Evolutionary conservation across 1,284 basidiomycete genomes (phyloP).

Genomic region (Athelia psychrophila): DNA sequence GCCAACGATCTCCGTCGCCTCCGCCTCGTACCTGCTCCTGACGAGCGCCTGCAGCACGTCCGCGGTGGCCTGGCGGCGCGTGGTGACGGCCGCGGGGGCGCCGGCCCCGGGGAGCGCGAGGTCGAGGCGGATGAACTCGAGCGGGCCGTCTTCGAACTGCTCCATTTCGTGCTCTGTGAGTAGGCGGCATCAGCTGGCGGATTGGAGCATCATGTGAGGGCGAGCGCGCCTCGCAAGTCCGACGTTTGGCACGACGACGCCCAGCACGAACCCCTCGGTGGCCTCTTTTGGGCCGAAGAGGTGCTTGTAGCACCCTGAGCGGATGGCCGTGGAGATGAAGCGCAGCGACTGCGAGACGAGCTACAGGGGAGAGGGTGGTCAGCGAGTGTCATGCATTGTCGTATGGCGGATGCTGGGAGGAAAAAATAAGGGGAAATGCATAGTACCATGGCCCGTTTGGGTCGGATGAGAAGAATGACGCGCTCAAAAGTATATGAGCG

Average conservation of each 20-base stretch:
- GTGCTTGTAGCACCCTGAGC: slow-evolving; percentile 73
- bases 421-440: too few relatives aligned
- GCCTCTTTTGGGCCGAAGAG: slow-evolving; percentile 76
- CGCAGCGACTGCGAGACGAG: slow-evolving; percentile 90
- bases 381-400: too few relatives aligned
- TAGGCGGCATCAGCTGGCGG: neutral
- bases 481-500: slow-evolving; percentile 90
- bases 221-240: slow-evolving; percentile 58
- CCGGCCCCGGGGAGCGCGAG: slow-evolving; percentile 40
- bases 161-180: slow-evolving; percentile 81
- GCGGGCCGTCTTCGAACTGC: slow-evolving; percentile 96
- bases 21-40: slow-evolving; percentile 73
- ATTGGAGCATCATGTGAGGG: neutral
- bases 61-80: slow-evolving; percentile 88
- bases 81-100: slow-evolving; percentile 52
- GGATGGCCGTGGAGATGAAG: slow-evolving; percentile 93
- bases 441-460: neutral
- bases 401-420: too few relatives aligned
- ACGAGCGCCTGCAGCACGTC: slow-evolving; percentile 90
- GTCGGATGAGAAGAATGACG: slow-evolving; percentile 85
- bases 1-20: slow-evolving; percentile 85
- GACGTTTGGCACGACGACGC: slow-evolving; percentile 94
- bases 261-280: slow-evolving; percentile 81
- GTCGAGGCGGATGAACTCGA: slow-evolving; percentile 95
- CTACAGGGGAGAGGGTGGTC: too few relatives aligned